These are phyloP conservation scores for Hypoxylon trugodes DNA, from an alignment of 495 filamentous ascomycete genomes.

Conservation along the genomic window DNA sequence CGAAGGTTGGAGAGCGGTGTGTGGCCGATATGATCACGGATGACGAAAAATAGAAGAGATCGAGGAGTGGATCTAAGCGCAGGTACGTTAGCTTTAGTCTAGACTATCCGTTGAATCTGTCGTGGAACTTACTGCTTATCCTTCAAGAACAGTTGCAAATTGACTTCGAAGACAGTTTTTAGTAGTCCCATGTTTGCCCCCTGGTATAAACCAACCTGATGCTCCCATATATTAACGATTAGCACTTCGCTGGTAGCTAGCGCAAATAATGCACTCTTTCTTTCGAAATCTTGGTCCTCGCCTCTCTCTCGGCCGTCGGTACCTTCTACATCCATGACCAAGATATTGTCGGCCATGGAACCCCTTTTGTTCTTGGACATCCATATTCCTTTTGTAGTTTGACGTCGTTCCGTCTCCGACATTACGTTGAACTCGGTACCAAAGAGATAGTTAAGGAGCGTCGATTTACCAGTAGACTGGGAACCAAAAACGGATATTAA, in stretches of 20 bases:
- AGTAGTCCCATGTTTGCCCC: constrained; percentile 98
- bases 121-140: constrained; percentile 76
- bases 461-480: constrained; percentile 98
- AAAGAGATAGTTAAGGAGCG: constrained; percentile 93
- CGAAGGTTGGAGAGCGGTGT: constrained; percentile 90
- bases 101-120: not conserved
- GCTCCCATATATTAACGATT: constrained; percentile 99
- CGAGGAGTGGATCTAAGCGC: constrained; percentile 78
- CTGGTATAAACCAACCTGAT: constrained; percentile 97
- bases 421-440: constrained; percentile 96
- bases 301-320: constrained; percentile 96
- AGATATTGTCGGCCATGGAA: constrained; percentile 92
- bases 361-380: constrained; percentile 90
- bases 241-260: constrained; percentile 97
- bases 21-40: constrained; percentile 91
- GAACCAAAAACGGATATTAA: constrained; percentile 98
- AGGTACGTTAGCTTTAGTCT: constrained; percentile 34
- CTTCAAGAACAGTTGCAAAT: constrained; percentile 94
- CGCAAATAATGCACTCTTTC: constrained; percentile 96
- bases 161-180: constrained; percentile 99
- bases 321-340: constrained; percentile 99
- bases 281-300: constrained; percentile 98
- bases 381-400: constrained; percentile 99
- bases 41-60: constrained; percentile 97
- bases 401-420: constrained; percentile 86